Base-by-base conservation (phyloP, 2,329 filamentous ascomycete genomes). In the Colletotrichum acutatum region DNA sequence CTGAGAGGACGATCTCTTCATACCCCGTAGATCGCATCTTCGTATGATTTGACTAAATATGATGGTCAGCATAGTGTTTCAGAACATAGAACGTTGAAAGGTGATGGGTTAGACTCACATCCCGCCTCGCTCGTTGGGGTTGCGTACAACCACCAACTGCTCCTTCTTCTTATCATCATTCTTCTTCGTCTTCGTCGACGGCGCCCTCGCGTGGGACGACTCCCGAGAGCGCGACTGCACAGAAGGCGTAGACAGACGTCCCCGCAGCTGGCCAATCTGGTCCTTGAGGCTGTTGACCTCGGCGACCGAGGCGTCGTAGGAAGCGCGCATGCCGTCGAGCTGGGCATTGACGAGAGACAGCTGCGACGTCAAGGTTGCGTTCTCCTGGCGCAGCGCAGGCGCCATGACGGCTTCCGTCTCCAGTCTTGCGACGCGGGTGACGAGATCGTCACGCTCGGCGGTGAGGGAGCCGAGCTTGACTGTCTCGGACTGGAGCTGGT, bases 121-220 rank as follows among this genome's bases (percentile, higher is more conserved):
- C 26, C 61, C 68, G n/a, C 69, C 68, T 24, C 74, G 68, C 28
- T 75, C 74, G 22, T 65, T 73, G 32, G 74, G 74, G 59, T 75
- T 70, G 2, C 74, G 68, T 7, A 75, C 66, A 2, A 75, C 72
- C 22, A 75, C 72, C 63, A 75, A 32, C 65, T 75, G 72, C 24
- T 74, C 71, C 62, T 72, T 66, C 66, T 75, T 75, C 63, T 74
- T 74, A 14, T 74, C 74, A 32, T 56, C 60, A 5, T 75, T 72
- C 59, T 74, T 75, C 24, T 60, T 71, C 22, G 66, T 71, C 37
- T 54, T 70, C 14, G 71, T 69, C 16, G 70, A 56, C 58, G 70
- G 59, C 54, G 65, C 62, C 53, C 68, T 56, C 22, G 53, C 59
- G 24, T 56, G 59, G 8, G 68, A 66, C 53, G 65, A 69, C 34